Percentiles rank a stretch among this genome's conserved stretches.
phyloP scores from a whole-genome alignment of 2,329 filamentous ascomycete genomes.

The Penicillium griseofulvum region DNA sequence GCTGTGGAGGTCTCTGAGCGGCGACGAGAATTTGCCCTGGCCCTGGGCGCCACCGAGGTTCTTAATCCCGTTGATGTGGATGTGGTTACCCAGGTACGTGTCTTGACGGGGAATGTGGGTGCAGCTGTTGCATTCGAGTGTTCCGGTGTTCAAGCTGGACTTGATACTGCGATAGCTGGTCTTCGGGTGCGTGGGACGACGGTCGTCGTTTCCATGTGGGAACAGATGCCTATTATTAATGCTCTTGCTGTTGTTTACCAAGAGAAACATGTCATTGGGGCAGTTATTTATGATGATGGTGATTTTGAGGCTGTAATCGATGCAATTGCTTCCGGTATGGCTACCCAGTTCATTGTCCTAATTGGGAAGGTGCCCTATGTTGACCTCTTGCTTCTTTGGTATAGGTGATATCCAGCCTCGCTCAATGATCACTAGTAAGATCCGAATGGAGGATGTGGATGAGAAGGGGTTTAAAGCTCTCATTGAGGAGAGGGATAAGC shows the following conservation, averaged over 20 bases:
- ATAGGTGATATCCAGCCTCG: slow-evolving; percentile 52
- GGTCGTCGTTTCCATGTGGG: slow-evolving; percentile 64
- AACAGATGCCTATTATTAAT: slow-evolving; percentile 54
- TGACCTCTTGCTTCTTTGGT: slow-evolving; percentile 20
- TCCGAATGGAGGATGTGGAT: slow-evolving; percentile 56
- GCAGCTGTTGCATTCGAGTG: slow-evolving; percentile 62
- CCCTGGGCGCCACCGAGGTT: slow-evolving; percentile 56
- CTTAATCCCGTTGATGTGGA: slow-evolving; percentile 51
- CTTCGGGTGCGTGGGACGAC: slow-evolving; percentile 56
- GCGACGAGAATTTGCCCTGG: slow-evolving; percentile 52
- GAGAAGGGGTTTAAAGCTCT: slow-evolving; percentile 58
- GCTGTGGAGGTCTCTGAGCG: slow-evolving; percentile 55
- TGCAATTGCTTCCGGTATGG: slow-evolving; percentile 39
- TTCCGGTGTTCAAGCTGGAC: slow-evolving; percentile 56
- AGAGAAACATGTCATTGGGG: slow-evolving; percentile 53
- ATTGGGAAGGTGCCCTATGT: not conserved
- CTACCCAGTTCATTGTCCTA: not conserved
- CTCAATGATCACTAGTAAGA: slow-evolving; percentile 61
- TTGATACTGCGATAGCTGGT: slow-evolving; percentile 48
- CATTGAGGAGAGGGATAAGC: slow-evolving; percentile 59
- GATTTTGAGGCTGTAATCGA: slow-evolving; percentile 61
- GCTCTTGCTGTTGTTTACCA: slow-evolving; percentile 53
- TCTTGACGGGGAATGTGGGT: slow-evolving; percentile 46
- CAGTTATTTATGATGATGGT: slow-evolving; percentile 48
- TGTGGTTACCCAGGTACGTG: slow-evolving; percentile 46